These are phyloP conservation scores for Basipetospora chlamydospora DNA, from an alignment of 2,329 filamentous ascomycete genomes.

Conservation along the genomic window DNA sequence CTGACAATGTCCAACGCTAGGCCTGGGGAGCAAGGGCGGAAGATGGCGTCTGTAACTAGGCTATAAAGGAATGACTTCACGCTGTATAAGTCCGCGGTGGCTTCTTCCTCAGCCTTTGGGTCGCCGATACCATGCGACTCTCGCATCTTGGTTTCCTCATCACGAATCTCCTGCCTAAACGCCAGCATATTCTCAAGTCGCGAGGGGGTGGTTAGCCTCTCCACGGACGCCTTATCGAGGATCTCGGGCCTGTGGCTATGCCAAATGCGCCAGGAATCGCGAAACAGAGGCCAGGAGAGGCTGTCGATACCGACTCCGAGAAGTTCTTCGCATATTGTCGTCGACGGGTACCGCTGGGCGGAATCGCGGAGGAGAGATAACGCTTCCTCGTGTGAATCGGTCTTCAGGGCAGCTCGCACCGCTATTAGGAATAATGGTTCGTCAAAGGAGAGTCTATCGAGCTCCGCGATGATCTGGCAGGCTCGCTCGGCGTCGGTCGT, in stretches of 20 bases:
- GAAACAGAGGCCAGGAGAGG: background rate
- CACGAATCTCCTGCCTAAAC: too few species aligned
- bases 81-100: too few species aligned
- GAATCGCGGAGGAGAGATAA: too few species aligned
- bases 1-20: too few species aligned
- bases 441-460: background rate
- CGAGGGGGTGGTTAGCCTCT: background rate
- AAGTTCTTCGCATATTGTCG: background rate
- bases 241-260: background rate
- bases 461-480: background rate
- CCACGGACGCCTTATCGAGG: background rate
- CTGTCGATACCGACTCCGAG: background rate
- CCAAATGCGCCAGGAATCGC: conserved; percentile 1
- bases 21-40: too few species aligned
- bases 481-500: background rate
- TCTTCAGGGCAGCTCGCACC: background rate
- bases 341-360: background rate
- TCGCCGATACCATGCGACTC: too few species aligned
- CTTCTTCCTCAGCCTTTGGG: too few species aligned
- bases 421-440: background rate
- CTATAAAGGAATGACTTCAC: too few species aligned
- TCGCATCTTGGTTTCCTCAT: too few species aligned
- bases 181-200: too few species aligned
- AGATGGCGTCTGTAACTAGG: too few species aligned
- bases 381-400: background rate